Evolutionary conservation across 2,329 filamentous ascomycete genomes (phyloP).

Genomic region (Colletotrichum endophyticum): DNA sequence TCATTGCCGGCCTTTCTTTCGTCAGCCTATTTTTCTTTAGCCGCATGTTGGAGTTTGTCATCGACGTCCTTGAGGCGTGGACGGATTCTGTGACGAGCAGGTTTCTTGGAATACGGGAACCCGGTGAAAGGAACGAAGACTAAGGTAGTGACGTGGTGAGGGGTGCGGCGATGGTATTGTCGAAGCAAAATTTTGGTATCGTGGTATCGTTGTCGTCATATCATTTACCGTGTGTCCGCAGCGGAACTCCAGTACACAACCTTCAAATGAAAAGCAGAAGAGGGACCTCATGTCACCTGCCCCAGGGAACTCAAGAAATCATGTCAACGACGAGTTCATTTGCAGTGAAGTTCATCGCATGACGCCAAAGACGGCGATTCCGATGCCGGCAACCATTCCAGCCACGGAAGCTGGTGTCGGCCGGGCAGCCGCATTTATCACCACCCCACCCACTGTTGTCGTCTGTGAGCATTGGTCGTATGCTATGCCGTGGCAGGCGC

Average conservation of each 20-base stretch:
- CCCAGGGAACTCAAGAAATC: not conserved
- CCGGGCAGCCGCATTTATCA: constrained; percentile 17
- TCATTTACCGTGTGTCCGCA: not conserved
- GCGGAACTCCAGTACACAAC: not conserved
- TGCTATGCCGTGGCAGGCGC: constrained; percentile 53
- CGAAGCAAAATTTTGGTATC: not conserved
- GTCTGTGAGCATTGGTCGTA: constrained; percentile 40
- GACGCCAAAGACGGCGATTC: constrained; percentile 12
- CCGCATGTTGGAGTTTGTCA: constrained; percentile 49
- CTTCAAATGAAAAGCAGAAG: not conserved
- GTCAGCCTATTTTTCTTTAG: constrained; percentile 61
- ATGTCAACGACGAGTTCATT: not conserved
- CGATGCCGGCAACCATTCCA: constrained; percentile 18
- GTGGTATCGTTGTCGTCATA: not conserved
- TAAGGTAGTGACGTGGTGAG: not conserved
- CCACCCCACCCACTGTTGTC: constrained; percentile 21
- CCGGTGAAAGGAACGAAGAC: not conserved
- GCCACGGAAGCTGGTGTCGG: constrained; percentile 13
- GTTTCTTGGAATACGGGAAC: not conserved
- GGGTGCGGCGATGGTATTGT: not conserved
- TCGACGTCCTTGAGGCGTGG: constrained; percentile 46
- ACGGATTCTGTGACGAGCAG: constrained; percentile 12
- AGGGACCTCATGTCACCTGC: not conserved
- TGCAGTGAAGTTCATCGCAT: constrained; percentile 1
- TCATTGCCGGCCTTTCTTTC: constrained; percentile 65